Evolutionary conservation across 805 yeast species (phyloP).

Genomic region (Hyphopichia homilentoma): DNA sequence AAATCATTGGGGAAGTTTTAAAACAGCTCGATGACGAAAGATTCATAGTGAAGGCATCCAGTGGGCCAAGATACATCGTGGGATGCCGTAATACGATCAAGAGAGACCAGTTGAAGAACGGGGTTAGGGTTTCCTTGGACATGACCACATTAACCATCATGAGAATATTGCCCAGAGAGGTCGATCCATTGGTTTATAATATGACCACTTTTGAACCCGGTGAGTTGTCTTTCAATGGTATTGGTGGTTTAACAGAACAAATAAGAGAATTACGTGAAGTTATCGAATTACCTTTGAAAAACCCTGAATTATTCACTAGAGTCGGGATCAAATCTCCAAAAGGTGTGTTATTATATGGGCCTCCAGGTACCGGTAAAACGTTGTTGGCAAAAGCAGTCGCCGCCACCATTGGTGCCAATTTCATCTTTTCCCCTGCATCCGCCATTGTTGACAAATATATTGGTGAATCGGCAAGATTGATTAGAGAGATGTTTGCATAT

Average conservation of each 20-base stretch:
- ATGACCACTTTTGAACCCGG: slow-evolving; percentile 99
- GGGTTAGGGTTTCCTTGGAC: slow-evolving; percentile 93
- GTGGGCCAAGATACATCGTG: slow-evolving; percentile 96
- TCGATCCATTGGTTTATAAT: slow-evolving; percentile 95
- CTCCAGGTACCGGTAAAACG: slow-evolving; percentile 98
- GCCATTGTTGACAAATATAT: slow-evolving; percentile 97
- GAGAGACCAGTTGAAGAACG: slow-evolving; percentile 78
- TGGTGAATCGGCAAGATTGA: slow-evolving; percentile 95
- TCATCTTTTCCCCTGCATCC: slow-evolving; percentile 96
- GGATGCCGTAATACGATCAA: slow-evolving; percentile 94
- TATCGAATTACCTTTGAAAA: slow-evolving; percentile 92
- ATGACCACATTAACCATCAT: slow-evolving; percentile 97
- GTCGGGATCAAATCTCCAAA: slow-evolving; percentile 99
- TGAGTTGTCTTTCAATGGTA: slow-evolving; percentile 87
- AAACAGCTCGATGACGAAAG: slow-evolving; percentile 93
- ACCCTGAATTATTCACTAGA: slow-evolving; percentile 91
- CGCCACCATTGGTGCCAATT: slow-evolving; percentile 97
- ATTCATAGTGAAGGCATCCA: slow-evolving; percentile 92
- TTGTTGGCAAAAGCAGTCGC: slow-evolving; percentile 96
- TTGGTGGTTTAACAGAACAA: slow-evolving; percentile 95
- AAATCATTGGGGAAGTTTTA: slow-evolving; percentile 93
- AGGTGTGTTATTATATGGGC: slow-evolving; percentile 94
- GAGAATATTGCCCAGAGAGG: slow-evolving; percentile 96
- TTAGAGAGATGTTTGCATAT: slow-evolving; percentile 96
- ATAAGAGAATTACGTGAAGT: slow-evolving; percentile 96